Evolutionary conservation across 129 eudicot genomes (phyloP).

Genomic region (Flaveria brownii): DNA sequence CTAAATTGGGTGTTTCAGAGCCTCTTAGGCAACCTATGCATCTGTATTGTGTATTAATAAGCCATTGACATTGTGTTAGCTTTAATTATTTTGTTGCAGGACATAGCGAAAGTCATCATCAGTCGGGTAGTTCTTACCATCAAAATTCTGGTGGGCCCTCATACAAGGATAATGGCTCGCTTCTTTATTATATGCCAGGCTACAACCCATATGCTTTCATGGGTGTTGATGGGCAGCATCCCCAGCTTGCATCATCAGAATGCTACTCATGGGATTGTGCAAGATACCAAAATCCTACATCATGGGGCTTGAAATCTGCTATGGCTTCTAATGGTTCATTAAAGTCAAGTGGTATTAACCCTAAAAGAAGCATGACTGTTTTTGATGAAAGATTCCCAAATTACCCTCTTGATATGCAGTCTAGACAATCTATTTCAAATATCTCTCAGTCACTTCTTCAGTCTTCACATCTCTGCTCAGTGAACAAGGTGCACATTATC

Average conservation of each 20-base stretch:
- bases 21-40: neutral
- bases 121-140: conserved; percentile 46
- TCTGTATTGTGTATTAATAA: neutral
- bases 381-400: conserved; percentile 30
- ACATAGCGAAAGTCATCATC: conserved; percentile 40
- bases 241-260: conserved; percentile 54
- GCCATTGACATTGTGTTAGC: neutral
- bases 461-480: conserved; percentile 44
- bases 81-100: conserved; percentile 39
- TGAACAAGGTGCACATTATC: conserved; percentile 50
- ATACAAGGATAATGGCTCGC: conserved; percentile 49
- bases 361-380: conserved; percentile 35
- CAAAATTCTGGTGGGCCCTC: conserved; percentile 40
- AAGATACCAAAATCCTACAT: conserved; percentile 29
- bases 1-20: neutral
- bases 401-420: conserved; percentile 44
- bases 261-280: conserved; percentile 55
- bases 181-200: conserved; percentile 56
- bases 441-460: conserved; percentile 42
- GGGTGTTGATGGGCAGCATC: conserved; percentile 54
- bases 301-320: conserved; percentile 37
- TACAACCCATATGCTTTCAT: conserved; percentile 48
- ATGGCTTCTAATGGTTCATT: conserved; percentile 36
- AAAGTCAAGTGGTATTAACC: conserved; percentile 47
- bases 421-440: conserved; percentile 41